Evolutionary conservation across 1,139 yeast genomes (phyloP), one percentile per base, ranked within the genome.

Genomic region (Scheffersomyces illinoinensis): DNA sequence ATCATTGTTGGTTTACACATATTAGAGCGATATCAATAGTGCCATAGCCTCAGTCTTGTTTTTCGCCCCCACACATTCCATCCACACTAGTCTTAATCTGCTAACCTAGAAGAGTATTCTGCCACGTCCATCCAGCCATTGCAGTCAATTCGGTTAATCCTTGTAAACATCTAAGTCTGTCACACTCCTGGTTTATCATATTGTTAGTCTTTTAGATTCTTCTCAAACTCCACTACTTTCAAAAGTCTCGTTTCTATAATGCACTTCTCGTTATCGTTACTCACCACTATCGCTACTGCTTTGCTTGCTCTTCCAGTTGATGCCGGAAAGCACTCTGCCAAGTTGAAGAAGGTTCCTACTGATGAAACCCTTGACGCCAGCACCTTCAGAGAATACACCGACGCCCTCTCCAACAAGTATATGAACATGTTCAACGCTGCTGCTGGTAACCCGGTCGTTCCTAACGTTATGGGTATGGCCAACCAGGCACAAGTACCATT

Each of bases 381-480:
- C 57, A 77, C 82, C 47, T 90, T 88, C 71, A 77, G 78, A 53
- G 86, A 89, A 60, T 92, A 91, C 71, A 82, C 91, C 60, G 76
- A 80, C 53, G 84, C 89, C n/a, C 82, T 92, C 71, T 90, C 91
- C 63, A 81, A 85, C 70, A 92, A 91, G 78, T 93, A 92, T 74
- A 71, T 89, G 65, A 78, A 82, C 58, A 71, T 82, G 56, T 89
- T 80, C 76, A 81, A 84, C 69, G 80, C 73, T 39, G 77, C 76
- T 50, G 61, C 63, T 50, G 68, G 68, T 10, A 66, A 68, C 56
- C 72, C 74, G 8, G 67, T 66, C 49, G 64, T 61, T n/a, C 55
- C 53, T 50, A 20, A 20, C 19, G 51, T 48, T 17, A 33, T 43
- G 33, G 43, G 58, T 43, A 19, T 51, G 47, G 49, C 63, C 54